Conservation (phyloP, 805 yeast genomes). For the Groenewaldozyma tartarivorans region DNA sequence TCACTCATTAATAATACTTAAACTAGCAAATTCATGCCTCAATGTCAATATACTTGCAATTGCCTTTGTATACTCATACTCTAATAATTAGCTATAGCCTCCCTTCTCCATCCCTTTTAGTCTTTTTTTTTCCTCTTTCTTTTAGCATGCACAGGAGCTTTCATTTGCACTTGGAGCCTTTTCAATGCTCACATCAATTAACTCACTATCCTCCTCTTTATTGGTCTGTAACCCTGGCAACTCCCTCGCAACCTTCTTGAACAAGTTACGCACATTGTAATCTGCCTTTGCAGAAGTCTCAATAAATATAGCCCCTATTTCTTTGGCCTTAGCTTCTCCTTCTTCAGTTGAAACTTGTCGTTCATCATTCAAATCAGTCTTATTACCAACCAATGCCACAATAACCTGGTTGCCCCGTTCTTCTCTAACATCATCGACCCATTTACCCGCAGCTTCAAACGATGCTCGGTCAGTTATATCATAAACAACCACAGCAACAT, state of each 20-base stretch:
- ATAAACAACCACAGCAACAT: conserved; percentile 95
- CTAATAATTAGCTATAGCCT: too few species aligned
- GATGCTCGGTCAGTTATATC: conserved; percentile 74
- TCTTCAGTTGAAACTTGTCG: conserved; percentile 85
- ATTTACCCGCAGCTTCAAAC: conserved; percentile 73
- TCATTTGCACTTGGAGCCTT: conserved; percentile 4
- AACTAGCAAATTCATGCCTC: too few species aligned
- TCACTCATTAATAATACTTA: too few species aligned
- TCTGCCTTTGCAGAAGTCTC: conserved; percentile 96
- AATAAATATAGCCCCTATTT: conserved; percentile 68
- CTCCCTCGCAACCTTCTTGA: conserved; percentile 83
- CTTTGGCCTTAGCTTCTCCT: conserved; percentile 71
- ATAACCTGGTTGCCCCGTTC: conserved; percentile 89
- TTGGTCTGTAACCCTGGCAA: conserved; percentile 67
- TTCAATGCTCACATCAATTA: conserved; percentile 16
- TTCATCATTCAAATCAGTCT: conserved; percentile 72
- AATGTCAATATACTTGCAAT: too few species aligned
- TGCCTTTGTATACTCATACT: too few species aligned
- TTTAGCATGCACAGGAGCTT: conserved; percentile 11
- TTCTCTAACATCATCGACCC: conserved; percentile 91
- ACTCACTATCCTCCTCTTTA: conserved; percentile 18
- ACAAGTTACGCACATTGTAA: conserved; percentile 80
- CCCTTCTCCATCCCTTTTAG: too few species aligned
- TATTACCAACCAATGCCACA: conserved; percentile 86
- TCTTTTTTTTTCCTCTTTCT: neutral